Conservation (phyloP, 306 rosid genomes). For the Carpinus viminea region DNA sequence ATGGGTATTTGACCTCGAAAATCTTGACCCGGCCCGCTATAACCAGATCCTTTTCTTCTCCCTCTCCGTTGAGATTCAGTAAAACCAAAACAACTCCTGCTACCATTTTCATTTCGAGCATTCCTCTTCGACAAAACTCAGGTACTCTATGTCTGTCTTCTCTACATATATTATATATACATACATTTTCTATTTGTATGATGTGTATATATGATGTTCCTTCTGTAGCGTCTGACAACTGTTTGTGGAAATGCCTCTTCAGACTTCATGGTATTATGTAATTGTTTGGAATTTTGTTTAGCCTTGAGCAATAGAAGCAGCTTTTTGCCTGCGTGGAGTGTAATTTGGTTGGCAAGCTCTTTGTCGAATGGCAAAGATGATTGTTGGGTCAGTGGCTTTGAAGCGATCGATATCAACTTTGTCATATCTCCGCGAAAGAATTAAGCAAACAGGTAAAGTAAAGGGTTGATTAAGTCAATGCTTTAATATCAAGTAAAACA, state of each 20-base stretch:
- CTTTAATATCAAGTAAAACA: background rate
- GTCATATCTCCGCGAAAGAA: conserved; percentile 50
- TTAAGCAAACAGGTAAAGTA: conserved; percentile 77
- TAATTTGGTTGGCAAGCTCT: conserved; percentile 1
- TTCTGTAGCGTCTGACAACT: background rate
- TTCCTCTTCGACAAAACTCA: background rate
- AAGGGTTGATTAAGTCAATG: background rate
- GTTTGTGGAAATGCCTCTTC: background rate
- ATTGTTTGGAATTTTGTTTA: background rate
- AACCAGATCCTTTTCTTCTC: background rate
- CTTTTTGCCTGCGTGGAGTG: background rate
- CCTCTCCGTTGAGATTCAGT: background rate
- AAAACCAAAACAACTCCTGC: background rate
- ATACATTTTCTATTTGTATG: background rate
- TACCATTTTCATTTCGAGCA: background rate
- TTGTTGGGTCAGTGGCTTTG: conserved; percentile 34
- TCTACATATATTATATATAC: background rate
- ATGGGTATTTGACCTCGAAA: background rate
- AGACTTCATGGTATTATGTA: background rate
- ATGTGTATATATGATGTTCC: background rate
- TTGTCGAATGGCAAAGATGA: conserved; percentile 27
- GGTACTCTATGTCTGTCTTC: background rate
- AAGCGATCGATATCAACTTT: conserved; percentile 64
- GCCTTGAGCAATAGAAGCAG: background rate
- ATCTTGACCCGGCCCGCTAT: background rate